Base-by-base conservation (phyloP, 2,329 filamentous ascomycete species). In the Cephalotrichum gorgonifer region DNA sequence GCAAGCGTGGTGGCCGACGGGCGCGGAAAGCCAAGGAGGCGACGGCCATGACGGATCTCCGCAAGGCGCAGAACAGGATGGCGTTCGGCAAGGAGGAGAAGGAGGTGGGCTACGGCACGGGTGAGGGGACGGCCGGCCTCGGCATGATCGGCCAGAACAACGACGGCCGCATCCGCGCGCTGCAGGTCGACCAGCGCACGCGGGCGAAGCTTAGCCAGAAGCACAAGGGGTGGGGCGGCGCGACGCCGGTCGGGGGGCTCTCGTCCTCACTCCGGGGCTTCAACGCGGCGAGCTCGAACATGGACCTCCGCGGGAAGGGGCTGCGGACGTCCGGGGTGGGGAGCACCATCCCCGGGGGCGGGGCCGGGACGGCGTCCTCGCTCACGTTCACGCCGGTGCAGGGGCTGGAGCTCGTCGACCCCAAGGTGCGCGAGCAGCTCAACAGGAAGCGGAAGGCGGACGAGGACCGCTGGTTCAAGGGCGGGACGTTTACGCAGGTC, bases 1-100 rank as follows among this genome's bases (percentile, higher is more conserved):
- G 90, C 30, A 98, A 98, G 65, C 86, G 93, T 55, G 93, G 93
- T 64, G 93, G 93, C 47, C 76, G 91, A 49, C 77, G 89, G 55
- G 93, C 90, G 12, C 76, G 93, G 50, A 95, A 95, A 66, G 91
- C 91, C 52, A 98, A 98, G 75, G 93, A 95, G 66, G 90, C 91
- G 4, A 88, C 88, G 6, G 91, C 93, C 52, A 95, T 96, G 88
- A 98, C 93, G 0, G 93, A 98, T 49, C 73, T 98, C 27, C 83
- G 90, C 55, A 96, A 97, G 65, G 89, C 89, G 4, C 93, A 97
- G 67, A 98, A 98, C 69, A 81, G 93, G 48, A 85, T 98, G 79
- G 88, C 84, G 0, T 98, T 98, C 60, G 90, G 90, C 51, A 93
- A 95, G 63, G 91, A 97, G 65, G 93, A 98, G 67, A 84, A 81